Percentiles rank a stretch among this genome's conserved stretches.
Conservation (phyloP, 2,329 filamentous ascomycete genomes). For the Botrytis sinoallii region DNA sequence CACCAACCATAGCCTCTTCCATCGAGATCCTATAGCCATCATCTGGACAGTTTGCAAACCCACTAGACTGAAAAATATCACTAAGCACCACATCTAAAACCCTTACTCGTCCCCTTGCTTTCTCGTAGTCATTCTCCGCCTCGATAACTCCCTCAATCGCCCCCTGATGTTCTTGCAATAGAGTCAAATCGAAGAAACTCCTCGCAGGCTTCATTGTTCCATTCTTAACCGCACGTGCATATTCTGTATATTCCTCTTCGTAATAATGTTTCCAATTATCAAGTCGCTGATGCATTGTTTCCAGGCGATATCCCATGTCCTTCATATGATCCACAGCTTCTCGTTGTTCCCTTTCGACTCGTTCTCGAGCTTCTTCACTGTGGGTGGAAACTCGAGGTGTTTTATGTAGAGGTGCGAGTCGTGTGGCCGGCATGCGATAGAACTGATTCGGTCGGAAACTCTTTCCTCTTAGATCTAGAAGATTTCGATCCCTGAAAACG, state of each 20-base stretch:
- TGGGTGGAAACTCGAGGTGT: not conserved
- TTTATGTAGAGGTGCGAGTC: not conserved
- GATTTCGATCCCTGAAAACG: not conserved
- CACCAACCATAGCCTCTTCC: slow-evolving; percentile 19
- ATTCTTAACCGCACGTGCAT: not conserved
- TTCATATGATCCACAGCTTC: slow-evolving; percentile 12
- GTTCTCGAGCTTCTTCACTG: not conserved
- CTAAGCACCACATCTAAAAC: slow-evolving; percentile 16
- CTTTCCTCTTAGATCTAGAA: not conserved
- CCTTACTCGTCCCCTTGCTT: slow-evolving; percentile 10
- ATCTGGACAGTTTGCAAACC: slow-evolving; percentile 21
- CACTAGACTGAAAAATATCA: slow-evolving; percentile 21
- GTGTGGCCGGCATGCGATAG: not conserved
- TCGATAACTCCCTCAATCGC: slow-evolving; percentile 10
- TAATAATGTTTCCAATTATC: slow-evolving; percentile 22
- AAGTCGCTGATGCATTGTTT: slow-evolving; percentile 15
- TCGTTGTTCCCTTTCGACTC: not conserved
- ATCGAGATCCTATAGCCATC: slow-evolving; percentile 27
- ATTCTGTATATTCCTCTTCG: slow-evolving; percentile 12
- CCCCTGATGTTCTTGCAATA: slow-evolving; percentile 18
- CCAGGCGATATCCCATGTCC: not conserved
- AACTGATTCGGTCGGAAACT: not conserved
- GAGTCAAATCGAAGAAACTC: slow-evolving; percentile 22
- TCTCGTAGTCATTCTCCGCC: slow-evolving; percentile 20
- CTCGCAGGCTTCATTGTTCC: slow-evolving; percentile 8